Percentiles rank a stretch among this genome's conserved stretches.
Evolutionary conservation across 441 rosid genomes (phyloP).

Genomic region (Bocquillonia castaneifolia): DNA sequence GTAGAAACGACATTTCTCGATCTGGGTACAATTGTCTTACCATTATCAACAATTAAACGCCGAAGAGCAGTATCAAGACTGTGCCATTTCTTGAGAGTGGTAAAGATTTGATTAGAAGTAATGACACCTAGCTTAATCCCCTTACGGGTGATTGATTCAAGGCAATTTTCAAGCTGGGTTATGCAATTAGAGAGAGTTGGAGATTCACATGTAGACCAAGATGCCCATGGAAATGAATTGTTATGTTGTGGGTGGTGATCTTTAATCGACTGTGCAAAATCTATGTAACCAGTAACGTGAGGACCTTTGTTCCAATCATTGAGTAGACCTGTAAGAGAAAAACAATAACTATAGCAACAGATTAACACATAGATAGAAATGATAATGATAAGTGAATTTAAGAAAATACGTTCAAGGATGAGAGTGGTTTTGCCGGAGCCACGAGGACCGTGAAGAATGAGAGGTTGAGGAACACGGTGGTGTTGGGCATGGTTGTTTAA

Average conservation of each 20-base stretch:
- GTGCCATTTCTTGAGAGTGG: slow-evolving; percentile 79
- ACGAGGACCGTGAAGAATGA: slow-evolving; percentile 94
- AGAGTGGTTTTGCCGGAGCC: slow-evolving; percentile 98
- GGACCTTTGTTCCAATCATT: slow-evolving; percentile 81
- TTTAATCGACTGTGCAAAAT: slow-evolving; percentile 68
- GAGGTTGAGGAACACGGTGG: slow-evolving; percentile 94
- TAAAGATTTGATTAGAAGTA: slow-evolving; percentile 70
- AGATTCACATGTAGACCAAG: slow-evolving; percentile 71
- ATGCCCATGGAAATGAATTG: slow-evolving; percentile 73
- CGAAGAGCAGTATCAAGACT: slow-evolving; percentile 60
- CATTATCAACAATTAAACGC: slow-evolving; percentile 36
- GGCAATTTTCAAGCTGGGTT: slow-evolving; percentile 81
- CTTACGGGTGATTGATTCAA: slow-evolving; percentile 70
- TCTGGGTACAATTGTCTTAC: slow-evolving; percentile 24
- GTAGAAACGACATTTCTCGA: slow-evolving; percentile 30
- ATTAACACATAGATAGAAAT: not conserved
- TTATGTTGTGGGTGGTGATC: slow-evolving; percentile 70
- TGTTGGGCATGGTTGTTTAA: slow-evolving; percentile 90
- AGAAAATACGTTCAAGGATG: slow-evolving; percentile 62
- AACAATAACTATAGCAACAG: not conserved
- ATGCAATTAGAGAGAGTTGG: slow-evolving; percentile 56
- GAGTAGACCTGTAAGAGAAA: slow-evolving; percentile 55
- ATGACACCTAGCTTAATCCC: slow-evolving; percentile 69
- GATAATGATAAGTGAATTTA: not conserved
- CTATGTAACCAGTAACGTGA: slow-evolving; percentile 79